Conservation (phyloP, 257 asterid species). For the Solanum gracilifrons region DNA sequence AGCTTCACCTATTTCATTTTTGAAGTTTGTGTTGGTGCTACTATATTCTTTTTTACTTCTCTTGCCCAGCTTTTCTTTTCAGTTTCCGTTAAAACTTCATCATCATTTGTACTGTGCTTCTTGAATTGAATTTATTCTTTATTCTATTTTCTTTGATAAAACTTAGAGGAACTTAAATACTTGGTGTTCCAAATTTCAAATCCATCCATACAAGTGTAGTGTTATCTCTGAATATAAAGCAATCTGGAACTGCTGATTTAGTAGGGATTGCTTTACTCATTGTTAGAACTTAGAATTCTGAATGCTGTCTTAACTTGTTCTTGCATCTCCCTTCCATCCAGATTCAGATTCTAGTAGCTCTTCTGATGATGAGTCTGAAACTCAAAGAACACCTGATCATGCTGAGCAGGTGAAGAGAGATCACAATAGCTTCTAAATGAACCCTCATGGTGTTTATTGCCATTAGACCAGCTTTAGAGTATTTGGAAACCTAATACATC, state of each 20-base stretch:
- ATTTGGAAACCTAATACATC: not conserved
- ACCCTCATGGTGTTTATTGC: not conserved
- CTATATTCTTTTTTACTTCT: not conserved
- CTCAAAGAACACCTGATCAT: conserved; percentile 27
- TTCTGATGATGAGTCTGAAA: conserved; percentile 39
- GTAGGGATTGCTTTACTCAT: not conserved
- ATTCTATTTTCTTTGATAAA: not conserved
- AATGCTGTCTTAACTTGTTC: not conserved
- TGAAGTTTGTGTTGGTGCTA: not conserved
- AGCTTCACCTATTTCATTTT: not conserved
- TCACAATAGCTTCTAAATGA: not conserved
- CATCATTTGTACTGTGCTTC: not conserved
- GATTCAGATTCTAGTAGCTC: conserved; percentile 28
- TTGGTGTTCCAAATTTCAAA: not conserved
- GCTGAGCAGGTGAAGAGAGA: conserved; percentile 24
- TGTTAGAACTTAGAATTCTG: not conserved
- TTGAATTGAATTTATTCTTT: not conserved
- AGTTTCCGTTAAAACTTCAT: not conserved
- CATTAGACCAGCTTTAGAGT: not conserved
- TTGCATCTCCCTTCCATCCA: conserved; percentile 10
- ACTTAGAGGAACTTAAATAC: not conserved
- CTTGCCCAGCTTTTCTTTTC: not conserved
- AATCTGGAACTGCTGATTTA: not conserved
- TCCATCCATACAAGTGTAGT: not conserved
- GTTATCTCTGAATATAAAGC: not conserved